A percentile compares a stretch with the other conserved stretches of the same genome.
Conservation (phyloP, 2,329 filamentous ascomycete genomes). For the Claviceps humidiphila region DNA sequence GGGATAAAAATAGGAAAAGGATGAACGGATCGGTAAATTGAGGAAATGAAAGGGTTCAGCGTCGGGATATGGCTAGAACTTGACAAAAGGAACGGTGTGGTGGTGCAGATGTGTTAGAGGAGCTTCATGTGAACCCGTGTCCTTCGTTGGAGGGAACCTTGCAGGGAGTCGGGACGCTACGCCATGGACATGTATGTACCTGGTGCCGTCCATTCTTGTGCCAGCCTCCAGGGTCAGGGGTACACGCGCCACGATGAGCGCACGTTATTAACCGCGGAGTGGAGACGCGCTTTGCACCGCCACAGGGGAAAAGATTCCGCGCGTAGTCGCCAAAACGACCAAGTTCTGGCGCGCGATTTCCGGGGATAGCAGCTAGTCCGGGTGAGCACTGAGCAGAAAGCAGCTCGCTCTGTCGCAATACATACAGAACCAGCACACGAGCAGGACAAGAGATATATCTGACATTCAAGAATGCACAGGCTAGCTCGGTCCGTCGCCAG, state of each 20-base stretch:
- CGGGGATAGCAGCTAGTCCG: too few relatives aligned
- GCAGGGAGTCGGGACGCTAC: not conserved
- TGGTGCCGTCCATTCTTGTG: constrained; percentile 11
- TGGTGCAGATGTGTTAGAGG: not conserved
- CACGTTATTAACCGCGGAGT: not conserved
- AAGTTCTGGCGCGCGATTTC: too few relatives aligned
- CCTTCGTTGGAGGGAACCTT: not conserved
- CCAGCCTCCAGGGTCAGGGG: not conserved
- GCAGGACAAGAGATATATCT: not conserved
- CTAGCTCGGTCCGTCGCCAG: not conserved
- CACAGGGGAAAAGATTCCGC: not conserved
- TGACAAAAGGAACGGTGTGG: too few relatives aligned
- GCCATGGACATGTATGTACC: constrained; percentile 16
- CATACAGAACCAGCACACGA: not conserved
- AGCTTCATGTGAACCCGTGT: constrained; percentile 1
- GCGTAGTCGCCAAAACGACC: too few relatives aligned
- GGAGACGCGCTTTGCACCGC: not conserved
- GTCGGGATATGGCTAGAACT: too few relatives aligned
- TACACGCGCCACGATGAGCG: not conserved
- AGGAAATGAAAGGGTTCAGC: too few relatives aligned
- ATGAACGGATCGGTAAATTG: too few relatives aligned
- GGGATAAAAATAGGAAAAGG: too few relatives aligned
- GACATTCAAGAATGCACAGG: not conserved
- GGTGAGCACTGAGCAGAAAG: not conserved
- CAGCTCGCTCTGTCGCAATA: not conserved